Evolutionary conservation across 1,284 basidiomycete species (phyloP).

Genomic region (Binderoboletus segoi): DNA sequence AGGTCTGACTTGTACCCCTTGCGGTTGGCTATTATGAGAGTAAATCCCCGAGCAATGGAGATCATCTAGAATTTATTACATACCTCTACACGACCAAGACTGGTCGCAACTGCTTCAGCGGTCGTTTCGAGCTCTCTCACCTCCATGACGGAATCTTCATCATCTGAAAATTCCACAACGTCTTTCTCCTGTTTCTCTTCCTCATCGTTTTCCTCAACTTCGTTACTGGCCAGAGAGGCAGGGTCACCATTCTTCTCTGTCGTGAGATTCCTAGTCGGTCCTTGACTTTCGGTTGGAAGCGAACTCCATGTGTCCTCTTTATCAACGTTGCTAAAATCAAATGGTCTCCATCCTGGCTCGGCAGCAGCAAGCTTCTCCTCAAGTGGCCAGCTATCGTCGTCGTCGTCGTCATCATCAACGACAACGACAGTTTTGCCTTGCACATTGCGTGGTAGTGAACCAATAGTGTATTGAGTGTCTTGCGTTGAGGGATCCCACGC

Average conservation of each 20-base stretch:
- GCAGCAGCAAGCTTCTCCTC: conserved; percentile 60
- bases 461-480: conserved; percentile 54
- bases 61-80: neutral
- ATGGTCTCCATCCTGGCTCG: conserved; percentile 58
- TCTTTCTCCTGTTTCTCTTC: conserved; percentile 39
- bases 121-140: conserved; percentile 45
- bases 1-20: conserved; percentile 53
- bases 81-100: conserved; percentile 46
- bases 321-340: conserved; percentile 39
- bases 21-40: conserved; percentile 10
- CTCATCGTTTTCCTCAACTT: conserved; percentile 13
- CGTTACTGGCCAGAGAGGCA: conserved; percentile 17
- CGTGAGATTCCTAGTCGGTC: conserved; percentile 30
- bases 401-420: conserved; percentile 61
- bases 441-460: conserved; percentile 37
- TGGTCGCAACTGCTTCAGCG: conserved; percentile 41
- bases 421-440: conserved; percentile 43
- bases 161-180: conserved; percentile 31
- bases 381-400: conserved; percentile 74
- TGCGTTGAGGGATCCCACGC: conserved; percentile 63
- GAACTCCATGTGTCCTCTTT: conserved; percentile 76
- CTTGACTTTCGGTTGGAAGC: conserved; percentile 56
- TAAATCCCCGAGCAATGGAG: conserved; percentile 2
- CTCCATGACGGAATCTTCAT: conserved; percentile 35
- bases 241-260: conserved; percentile 13